Evolutionary conservation across 371 early-diverging fungal genomes (phyloP).

Genomic region (Synchytrium microbalum): DNA sequence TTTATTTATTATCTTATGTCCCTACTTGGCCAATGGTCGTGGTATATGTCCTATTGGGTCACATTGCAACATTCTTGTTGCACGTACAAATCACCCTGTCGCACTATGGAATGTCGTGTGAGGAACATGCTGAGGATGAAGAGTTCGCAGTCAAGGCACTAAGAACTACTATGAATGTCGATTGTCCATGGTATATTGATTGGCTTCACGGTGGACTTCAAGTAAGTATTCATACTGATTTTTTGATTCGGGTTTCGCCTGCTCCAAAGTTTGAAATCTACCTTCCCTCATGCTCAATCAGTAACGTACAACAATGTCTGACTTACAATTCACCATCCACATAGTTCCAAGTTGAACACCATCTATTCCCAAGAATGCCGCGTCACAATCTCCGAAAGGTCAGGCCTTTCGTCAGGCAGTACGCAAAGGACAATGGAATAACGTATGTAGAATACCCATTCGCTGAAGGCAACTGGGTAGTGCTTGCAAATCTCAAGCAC

Average conservation of each 20-base stretch:
- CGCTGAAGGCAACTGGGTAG: constrained; percentile 59
- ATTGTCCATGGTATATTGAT: constrained; percentile 88
- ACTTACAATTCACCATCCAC: neutral
- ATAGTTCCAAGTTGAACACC: constrained; percentile 88
- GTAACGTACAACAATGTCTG: no score
- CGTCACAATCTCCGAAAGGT: constrained; percentile 72
- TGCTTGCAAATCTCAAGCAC: constrained; percentile 52
- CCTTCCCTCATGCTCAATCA: no score
- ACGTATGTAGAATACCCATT: constrained; percentile 64
- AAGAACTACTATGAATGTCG: constrained; percentile 94
- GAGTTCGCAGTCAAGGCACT: constrained; percentile 74
- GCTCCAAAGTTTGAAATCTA: no score
- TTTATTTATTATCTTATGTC: constrained; percentile 53
- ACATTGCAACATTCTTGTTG: constrained; percentile 74
- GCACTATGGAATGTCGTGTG: constrained; percentile 91
- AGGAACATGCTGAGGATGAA: constrained; percentile 35
- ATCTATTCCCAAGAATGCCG: constrained; percentile 88
- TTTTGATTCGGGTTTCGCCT: neutral
- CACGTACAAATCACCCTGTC: constrained; percentile 93
- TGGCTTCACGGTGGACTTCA: constrained; percentile 97
- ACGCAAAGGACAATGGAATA: constrained; percentile 63
- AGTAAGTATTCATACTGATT: constrained; percentile 9
- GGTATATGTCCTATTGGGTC: constrained; percentile 63
- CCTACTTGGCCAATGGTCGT: constrained; percentile 57
- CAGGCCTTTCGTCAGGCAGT: constrained; percentile 63